Evolutionary conservation across 192 early-diverging fungal species (phyloP), one percentile per base, ranked within the genome.

Genomic region (Globomyces pollinis-pini): DNA sequence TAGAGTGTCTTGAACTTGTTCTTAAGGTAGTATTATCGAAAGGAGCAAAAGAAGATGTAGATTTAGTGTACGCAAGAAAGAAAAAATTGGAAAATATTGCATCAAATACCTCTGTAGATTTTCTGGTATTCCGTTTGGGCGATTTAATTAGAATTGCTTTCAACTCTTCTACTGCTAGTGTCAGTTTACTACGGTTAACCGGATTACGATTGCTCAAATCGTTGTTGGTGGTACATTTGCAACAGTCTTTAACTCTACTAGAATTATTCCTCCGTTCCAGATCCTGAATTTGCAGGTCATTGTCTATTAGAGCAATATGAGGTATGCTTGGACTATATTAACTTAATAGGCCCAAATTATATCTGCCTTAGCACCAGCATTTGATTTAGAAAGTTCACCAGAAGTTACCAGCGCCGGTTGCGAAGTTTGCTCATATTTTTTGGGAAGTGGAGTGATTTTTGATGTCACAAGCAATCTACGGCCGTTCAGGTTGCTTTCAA

Each of bases 311-410:
- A 86, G 54, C 91, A 96, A 53, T 96, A 95, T 68, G 88, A 93
- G 66, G n/a, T n/a, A n/a, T n/a, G n/a, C n/a, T n/a, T n/a, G n/a
- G n/a, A n/a, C n/a, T n/a, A n/a, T n/a, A n/a, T n/a, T n/a, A n/a
- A n/a, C n/a, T n/a, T n/a, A n/a, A n/a, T n/a, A n/a, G n/a, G 92
- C 94, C 0, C 94, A 97, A 65, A 88, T 99, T 42, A 85, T 79
- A 26, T 86, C 96, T 1, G 91, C 94, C 1, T 76, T 99, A 36
- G 88, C 89, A 13, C 90, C 96, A 1, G 86, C 86, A 5, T 91
- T 94, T 57, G 75, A 79, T 3, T 63, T 78, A 0, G 88, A 94
- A 51, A 79, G 85, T 3, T 78, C 84, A 0, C 84, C 89, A 18
- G 84, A 90, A 47, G 76, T 91, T 23, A 74, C 83, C 1, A 82